Evolutionary conservation across 2,329 filamentous ascomycete species (phyloP).

Genomic region (Hymenoscyphus infarciens): DNA sequence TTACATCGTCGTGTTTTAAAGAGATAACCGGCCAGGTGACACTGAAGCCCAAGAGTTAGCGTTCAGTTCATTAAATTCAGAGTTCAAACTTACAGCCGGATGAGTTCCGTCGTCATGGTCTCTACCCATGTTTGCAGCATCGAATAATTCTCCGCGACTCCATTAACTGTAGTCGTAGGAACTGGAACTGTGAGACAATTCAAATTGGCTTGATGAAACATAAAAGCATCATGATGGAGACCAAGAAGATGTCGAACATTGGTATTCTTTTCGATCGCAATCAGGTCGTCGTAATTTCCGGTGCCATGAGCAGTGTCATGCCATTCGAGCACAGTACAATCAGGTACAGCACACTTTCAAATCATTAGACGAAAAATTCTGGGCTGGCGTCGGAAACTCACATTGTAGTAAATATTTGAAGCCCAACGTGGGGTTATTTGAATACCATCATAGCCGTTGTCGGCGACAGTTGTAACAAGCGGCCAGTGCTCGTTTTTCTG

Average conservation of each 20-base stretch:
- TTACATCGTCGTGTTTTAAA: slow-evolving; percentile 54
- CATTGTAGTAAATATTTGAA: slow-evolving; percentile 61
- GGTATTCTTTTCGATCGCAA: slow-evolving; percentile 48
- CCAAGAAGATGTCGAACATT: slow-evolving; percentile 55
- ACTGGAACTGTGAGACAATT: slow-evolving; percentile 47
- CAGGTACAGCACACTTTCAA: slow-evolving; percentile 51
- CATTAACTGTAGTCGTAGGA: slow-evolving; percentile 27
- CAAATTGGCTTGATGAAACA: slow-evolving; percentile 60
- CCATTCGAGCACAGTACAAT: slow-evolving; percentile 58
- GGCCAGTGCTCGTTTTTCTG: slow-evolving; percentile 46
- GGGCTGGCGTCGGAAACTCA: slow-evolving; percentile 31
- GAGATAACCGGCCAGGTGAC: slow-evolving; percentile 54
- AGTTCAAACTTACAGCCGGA: slow-evolving; percentile 29
- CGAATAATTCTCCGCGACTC: slow-evolving; percentile 25
- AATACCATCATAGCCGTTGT: slow-evolving; percentile 53
- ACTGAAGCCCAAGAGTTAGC: slow-evolving; percentile 13
- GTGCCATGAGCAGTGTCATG: slow-evolving; percentile 53
- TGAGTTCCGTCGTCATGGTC: slow-evolving; percentile 30
- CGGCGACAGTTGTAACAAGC: slow-evolving; percentile 47
- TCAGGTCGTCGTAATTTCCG: slow-evolving; percentile 50
- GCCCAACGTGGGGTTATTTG: slow-evolving; percentile 58
- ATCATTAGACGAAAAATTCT: neutral
- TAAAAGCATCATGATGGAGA: slow-evolving; percentile 38
- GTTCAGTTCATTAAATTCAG: neutral
- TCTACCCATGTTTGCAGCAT: slow-evolving; percentile 34